Evolutionary conservation across 495 filamentous ascomycete species (phyloP), one percentile per base, ranked within the genome.

Genomic region (Penicillium desertorum): DNA sequence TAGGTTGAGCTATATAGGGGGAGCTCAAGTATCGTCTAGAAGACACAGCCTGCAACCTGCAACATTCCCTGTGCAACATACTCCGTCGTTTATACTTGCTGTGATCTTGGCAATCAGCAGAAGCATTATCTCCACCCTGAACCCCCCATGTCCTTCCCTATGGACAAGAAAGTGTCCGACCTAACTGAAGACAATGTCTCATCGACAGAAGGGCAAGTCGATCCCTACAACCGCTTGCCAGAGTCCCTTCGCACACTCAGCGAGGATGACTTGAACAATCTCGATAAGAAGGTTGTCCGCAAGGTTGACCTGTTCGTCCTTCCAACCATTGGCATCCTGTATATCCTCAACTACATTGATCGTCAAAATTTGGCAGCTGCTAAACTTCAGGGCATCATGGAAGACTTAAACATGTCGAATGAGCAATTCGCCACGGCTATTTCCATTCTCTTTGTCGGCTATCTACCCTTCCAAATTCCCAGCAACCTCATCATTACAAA

Each of bases 401-500:
- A 65, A 1, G 68, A 71, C 44, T 53, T 71, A 19, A 45, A 66
- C 49, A 66, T 73, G 63, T 63, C 49, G 16, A 62, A 57, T 6
- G 22, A 67, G 49, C 60, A 71, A n/a, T 73, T 69, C 47, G 64
- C 64, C 10, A 67, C 66, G 0, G 64, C 64, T 7, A 57, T 73
- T 16, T 69, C 65, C 11, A 71, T 71, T 34, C 66, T 73, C n/a
- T 67, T 67, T 39, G 66, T 69, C n/a, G 68, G 76, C 6, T 84
- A 83, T 61, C 58, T 83, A 16, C 66, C 81, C 23, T 79, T 83
- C 70, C 80, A 83, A 62, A 70, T 87, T 17, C 84, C 83, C 1
- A 83, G 79, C 10, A 86, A 86, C 58, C 65, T 86, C 7, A 76
- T 85, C 46, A 68, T 86, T 9, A 85, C 83, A 51, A 62, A 62